Conservation (phyloP, 495 filamentous ascomycete species). For the Tuber brumale region DNA sequence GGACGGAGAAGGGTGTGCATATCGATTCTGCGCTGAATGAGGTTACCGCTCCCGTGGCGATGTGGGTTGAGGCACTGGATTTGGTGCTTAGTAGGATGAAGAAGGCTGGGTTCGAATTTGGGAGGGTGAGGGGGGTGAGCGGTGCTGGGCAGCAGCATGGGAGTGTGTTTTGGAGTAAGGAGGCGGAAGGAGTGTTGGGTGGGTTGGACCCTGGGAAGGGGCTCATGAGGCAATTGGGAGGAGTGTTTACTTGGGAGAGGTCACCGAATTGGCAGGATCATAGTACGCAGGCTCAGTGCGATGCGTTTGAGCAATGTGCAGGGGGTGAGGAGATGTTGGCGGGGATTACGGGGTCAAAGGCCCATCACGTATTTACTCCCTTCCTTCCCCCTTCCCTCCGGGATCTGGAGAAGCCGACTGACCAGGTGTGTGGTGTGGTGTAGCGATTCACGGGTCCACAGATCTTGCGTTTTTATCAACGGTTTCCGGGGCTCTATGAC, state of each 20-base stretch:
- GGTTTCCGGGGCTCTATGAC: constrained; percentile 72
- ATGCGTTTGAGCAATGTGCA: constrained; percentile 69
- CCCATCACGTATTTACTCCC: constrained; percentile 69
- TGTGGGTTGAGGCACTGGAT: constrained; percentile 92
- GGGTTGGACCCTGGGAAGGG: constrained; percentile 54
- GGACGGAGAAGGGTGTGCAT: constrained; percentile 78
- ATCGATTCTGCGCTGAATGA: constrained; percentile 73
- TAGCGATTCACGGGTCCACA: constrained; percentile 97
- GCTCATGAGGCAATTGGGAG: constrained; percentile 62
- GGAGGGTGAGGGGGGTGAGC: constrained; percentile 70
- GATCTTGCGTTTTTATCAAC: constrained; percentile 76
- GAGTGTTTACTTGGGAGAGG: constrained; percentile 75
- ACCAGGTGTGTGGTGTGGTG: constrained; percentile 16
- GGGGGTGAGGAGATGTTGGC: constrained; percentile 63
- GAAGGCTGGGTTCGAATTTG: constrained; percentile 67
- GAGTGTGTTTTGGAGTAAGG: constrained; percentile 77
- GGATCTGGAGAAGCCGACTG: constrained; percentile 23
- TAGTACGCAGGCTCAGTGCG: constrained; percentile 86
- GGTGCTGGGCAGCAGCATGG: constrained; percentile 96
- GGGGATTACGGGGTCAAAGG: constrained; percentile 75
- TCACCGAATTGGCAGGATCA: constrained; percentile 98
- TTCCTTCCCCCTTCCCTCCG: not conserved
- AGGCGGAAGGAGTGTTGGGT: constrained; percentile 61
- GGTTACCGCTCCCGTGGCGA: constrained; percentile 83
- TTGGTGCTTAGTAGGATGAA: constrained; percentile 67